Evolutionary conservation across 768 basidiomycete genomes (phyloP), one percentile per base, ranked within the genome.

Genomic region (Mycena chlorophos): DNA sequence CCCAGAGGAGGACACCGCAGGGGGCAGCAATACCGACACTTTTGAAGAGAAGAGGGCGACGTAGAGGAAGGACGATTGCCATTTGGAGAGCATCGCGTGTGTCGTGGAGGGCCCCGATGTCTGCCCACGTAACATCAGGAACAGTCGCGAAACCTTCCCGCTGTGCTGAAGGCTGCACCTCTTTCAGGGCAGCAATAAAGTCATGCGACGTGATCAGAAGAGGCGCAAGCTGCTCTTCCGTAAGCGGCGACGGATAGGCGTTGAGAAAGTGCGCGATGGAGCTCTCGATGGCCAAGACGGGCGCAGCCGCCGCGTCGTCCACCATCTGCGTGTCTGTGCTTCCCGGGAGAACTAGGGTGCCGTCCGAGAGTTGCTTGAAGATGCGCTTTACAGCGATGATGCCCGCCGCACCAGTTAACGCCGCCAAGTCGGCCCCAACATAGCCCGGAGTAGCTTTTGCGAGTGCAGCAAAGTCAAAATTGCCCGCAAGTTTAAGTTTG

Each of bases 131-230:
- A 1, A 98, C 91, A 63, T 95, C 92, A 0, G 97, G 97, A 3
- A 98, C 89, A 0, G 97, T 98, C 4, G 97, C 89, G 63, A 99
- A 99, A 3, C 97, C 97, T 76, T 99, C 97, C 39, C 97, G 89
- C 68, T 94, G 94, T 5, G 96, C 92, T 0, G 95, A 97, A 1
- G 96, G 97, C 66, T 98, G 97, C 0, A 98, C 87, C 49, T 94
- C 82, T 51, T 83, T 80, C n/a, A 98, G 80, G 0, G 97, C 96
- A 8, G 75, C 73, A 4, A 68, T 72, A 69, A 98, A 99, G 71
- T 98, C 97, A 2, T 78, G 67, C 4, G 84, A 81, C 1, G 86
- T 93, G 64, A 99, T 90, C 57, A 82, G 86, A 13, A 99, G 76
- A 0, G 92, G 88, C 0, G 82, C 78, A 8, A 99, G 87, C 65